Base-by-base conservation (phyloP, 345 rosid species). In the Diplotaxis tenuifolia region DNA sequence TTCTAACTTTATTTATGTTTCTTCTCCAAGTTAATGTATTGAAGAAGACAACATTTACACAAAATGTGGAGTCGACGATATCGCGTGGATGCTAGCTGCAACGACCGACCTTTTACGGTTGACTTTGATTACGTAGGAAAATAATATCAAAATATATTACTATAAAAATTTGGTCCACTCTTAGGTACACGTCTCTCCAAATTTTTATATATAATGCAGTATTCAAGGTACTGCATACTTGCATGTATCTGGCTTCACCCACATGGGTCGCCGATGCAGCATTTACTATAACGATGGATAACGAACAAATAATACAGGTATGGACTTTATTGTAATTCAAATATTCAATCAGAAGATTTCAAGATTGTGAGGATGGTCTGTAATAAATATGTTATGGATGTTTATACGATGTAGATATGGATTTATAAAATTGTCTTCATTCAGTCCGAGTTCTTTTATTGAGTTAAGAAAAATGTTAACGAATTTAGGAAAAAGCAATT, bases 61-160 rank as follows among this genome's bases (percentile, higher is more conserved):
- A 56, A 45, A 70, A 42, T 76, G 75, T 56, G 31, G 66, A 69
- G 23, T 76, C 50, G 70, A 68, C 34, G 65, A 67, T 5, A 68
- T 15, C 79, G 71, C 75, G 71, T 70, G 79, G 53, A 20, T 76
- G 71, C 66, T 55, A 76, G 71, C 71, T 70, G 75, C 75, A 23
- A 63, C 55, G 61, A n/a, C 75, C 62, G 75, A 76, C 75, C 61
- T 70, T 70, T 56, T 64, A 70, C 29, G 60, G 66, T 70, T 76
- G 79, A 76, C 79, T 70, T 64, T 12, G 10, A 45, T 70, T 63
- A 15, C 60, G 14, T 14, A 55, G 4, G 7, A 16, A 50, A 63
- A 21, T 49, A 27, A 36, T 19, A 36, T 67, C 19, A 27, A 60
- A 23, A 8, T 18, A 55, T 36, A 8, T 31, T 62, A 55, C 31